Evolutionary conservation across 495 filamentous ascomycete species (phyloP).

Genomic region (Jackrogersella multiformis): DNA sequence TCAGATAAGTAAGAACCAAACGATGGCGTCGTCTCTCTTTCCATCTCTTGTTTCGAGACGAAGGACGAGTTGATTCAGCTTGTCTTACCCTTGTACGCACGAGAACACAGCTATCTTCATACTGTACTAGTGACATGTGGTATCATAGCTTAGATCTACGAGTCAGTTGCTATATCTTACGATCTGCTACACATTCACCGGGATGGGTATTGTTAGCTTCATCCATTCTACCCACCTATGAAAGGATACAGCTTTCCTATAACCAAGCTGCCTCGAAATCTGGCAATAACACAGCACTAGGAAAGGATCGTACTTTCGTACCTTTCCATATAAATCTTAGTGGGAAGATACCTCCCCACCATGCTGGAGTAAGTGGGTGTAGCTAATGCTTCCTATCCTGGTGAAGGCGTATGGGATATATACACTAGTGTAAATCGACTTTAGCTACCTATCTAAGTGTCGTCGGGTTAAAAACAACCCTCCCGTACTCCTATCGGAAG

Average conservation of each 20-base stretch:
- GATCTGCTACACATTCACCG: neutral
- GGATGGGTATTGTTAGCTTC: too few relatives aligned
- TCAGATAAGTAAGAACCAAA: slow-evolving; percentile 6
- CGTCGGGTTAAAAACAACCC: slow-evolving; percentile 5
- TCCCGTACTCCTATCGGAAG: slow-evolving; percentile 23
- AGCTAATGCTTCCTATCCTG: too few relatives aligned
- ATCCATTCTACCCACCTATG: too few relatives aligned
- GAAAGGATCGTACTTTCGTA: too few relatives aligned
- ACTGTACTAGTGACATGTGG: neutral
- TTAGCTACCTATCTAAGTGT: neutral
- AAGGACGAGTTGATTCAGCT: neutral
- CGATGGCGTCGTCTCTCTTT: neutral
- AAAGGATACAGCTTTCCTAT: too few relatives aligned
- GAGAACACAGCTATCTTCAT: slow-evolving; percentile 1
- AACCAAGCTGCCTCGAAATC: too few relatives aligned
- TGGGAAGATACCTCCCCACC: too few relatives aligned
- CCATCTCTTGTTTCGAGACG: neutral
- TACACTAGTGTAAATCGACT: neutral
- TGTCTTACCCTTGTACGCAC: neutral
- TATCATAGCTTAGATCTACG: neutral
- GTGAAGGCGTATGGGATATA: slow-evolving; percentile 25
- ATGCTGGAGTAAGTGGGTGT: too few relatives aligned
- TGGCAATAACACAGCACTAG: too few relatives aligned
- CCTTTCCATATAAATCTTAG: too few relatives aligned
- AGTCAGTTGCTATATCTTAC: neutral